Evolutionary conservation across 148 eudicot genomes (phyloP).

Genomic region (Chenopodium formosanum): DNA sequence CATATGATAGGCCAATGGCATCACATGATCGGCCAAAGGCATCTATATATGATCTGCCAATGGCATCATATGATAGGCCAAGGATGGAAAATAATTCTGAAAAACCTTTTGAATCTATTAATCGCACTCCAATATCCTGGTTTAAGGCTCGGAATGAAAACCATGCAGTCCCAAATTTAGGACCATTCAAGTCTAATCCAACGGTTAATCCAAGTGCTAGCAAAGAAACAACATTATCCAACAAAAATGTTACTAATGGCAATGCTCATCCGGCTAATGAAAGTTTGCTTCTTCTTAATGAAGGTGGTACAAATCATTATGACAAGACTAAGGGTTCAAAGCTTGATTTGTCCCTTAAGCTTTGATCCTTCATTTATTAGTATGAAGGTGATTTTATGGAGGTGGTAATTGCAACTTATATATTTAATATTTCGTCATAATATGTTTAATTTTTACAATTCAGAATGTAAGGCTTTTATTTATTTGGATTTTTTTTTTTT

Average conservation of each 20-base stretch:
- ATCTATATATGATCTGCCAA: not conserved
- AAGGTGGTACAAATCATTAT: not conserved
- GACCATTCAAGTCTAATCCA: not conserved
- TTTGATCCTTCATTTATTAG: not conserved
- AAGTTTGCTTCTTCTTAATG: not conserved
- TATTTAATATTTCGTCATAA: too few species aligned
- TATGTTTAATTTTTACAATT: too few species aligned
- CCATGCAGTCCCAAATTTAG: not conserved
- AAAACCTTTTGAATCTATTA: not conserved
- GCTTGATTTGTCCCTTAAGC: constrained; percentile 29
- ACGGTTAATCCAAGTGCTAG: not conserved
- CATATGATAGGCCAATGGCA: too few species aligned
- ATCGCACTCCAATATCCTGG: not conserved
- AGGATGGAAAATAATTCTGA: not conserved
- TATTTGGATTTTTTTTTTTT: too few species aligned
- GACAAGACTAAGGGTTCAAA: not conserved
- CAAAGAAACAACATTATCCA: not conserved
- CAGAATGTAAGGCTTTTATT: too few species aligned
- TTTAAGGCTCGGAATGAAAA: not conserved
- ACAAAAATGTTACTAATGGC: not conserved
- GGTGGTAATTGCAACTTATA: too few species aligned
- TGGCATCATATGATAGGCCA: not conserved
- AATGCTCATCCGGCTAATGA: not conserved
- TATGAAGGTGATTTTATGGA: too few species aligned
- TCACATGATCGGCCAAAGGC: too few species aligned